Percentiles rank a stretch among this genome's conserved stretches.
Evolutionary conservation across 176 grass and related monocot genomes (phyloP).

Genomic region (Raddia guianensis): DNA sequence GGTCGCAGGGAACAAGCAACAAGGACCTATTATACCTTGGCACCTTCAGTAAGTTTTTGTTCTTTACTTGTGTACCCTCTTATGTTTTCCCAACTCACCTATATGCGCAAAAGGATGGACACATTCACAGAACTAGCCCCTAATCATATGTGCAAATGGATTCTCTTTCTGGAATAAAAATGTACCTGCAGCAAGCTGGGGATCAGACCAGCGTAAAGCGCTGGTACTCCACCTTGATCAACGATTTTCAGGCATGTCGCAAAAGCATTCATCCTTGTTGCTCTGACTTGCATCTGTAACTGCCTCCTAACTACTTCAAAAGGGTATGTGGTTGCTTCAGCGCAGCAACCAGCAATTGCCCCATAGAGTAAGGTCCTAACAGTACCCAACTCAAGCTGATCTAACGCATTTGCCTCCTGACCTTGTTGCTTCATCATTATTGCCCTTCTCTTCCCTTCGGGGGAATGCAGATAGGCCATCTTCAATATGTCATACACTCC

Average conservation of each 20-base stretch:
- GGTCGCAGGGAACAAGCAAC: slow-evolving; percentile 84
- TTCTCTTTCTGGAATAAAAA: slow-evolving; percentile 23
- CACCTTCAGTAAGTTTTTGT: slow-evolving; percentile 80
- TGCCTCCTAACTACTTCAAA: slow-evolving; percentile 96
- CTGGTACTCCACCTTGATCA: slow-evolving; percentile 89
- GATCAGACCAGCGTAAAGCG: slow-evolving; percentile 92
- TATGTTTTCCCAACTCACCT: not conserved
- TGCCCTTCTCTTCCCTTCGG: slow-evolving; percentile 69
- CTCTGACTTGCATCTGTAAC: slow-evolving; percentile 90
- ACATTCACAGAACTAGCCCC: not conserved
- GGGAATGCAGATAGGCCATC: slow-evolving; percentile 75
- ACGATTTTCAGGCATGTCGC: slow-evolving; percentile 88
- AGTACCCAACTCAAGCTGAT: slow-evolving; percentile 84
- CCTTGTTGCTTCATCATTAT: slow-evolving; percentile 67
- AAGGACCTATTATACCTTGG: slow-evolving; percentile 73
- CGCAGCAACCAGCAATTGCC: slow-evolving; percentile 86
- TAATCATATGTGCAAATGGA: slow-evolving; percentile 14
- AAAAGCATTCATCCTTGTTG: slow-evolving; percentile 84
- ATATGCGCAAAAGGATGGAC: slow-evolving; percentile 9
- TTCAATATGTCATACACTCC: slow-evolving; percentile 98
- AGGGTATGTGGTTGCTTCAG: slow-evolving; percentile 89
- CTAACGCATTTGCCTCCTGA: slow-evolving; percentile 76
- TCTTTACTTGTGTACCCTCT: too few species aligned
- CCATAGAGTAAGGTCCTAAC: slow-evolving; percentile 90
- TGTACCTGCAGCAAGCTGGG: slow-evolving; percentile 96